Base-by-base conservation (phyloP, 768 basidiomycete genomes). In the Strobilomyces echinocephalus region DNA sequence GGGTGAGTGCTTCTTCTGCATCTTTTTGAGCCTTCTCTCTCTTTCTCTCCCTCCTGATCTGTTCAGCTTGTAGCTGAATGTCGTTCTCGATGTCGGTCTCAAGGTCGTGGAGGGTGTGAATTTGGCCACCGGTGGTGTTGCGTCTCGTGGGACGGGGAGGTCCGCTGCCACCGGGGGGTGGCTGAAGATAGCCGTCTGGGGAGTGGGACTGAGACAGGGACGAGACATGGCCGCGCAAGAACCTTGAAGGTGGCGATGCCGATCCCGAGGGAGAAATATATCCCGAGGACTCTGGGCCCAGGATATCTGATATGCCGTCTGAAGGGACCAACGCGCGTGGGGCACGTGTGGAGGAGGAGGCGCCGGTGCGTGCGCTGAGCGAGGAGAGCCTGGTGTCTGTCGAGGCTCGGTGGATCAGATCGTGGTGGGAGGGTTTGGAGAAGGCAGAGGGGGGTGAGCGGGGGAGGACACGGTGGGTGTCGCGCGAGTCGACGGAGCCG, bases 1-100 rank as follows among this genome's bases (percentile, higher is more conserved):
- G 68, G 12, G 79, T 83, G 46, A 83, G 68, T 7, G 76, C 80
- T 7, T 79, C 82, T 67, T 83, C 85, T 1, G 79, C 82, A 56
- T 82, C 81, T 56, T 79, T 79, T 66, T 80, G 81, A 53, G 79
- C 78, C 67, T 84, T 85, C 8, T 79, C 85, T 15, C 88, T 76
- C 68, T 91, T 91, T 41, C 93, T 76, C 71, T 95, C 91, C 45
- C 85, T 71, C 47, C 94, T 75, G 49, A 97, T 92, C 57, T 84
- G 83, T 60, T 95, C 93, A 0, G 91, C 91, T 59, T 94, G 88
- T n/a, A 84, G 76, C 62, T 93, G 81, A 41, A 97, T 97, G 63
- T 83, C 86, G 33, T 73, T 77, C 28, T 75, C 73, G 16, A 72
- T 70, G 39, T 74, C 74, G 0, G 63, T 59, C 5, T 74, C 74